Base-by-base conservation (phyloP, 768 basidiomycete genomes). In the Boletus speciosus region DNA sequence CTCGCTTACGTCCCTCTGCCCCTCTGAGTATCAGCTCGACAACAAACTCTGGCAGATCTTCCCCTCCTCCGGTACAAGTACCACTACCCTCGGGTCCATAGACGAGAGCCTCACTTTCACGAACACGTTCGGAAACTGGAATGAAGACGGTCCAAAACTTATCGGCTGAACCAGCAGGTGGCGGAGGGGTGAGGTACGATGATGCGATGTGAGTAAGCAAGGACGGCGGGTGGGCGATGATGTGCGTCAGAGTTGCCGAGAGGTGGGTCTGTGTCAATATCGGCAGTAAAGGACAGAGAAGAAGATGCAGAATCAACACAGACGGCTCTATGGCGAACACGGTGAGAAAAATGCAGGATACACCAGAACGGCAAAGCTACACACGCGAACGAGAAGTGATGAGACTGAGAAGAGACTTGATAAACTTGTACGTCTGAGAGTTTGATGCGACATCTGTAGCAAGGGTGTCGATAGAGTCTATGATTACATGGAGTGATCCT, bases 141-240 rank as follows among this genome's bases (percentile, higher is more conserved):
- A 83, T 68, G 62, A 95, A 90, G 11, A 92, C 76, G 36, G 76
- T 74, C 90, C 88, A 94, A 71, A 94, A 95, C 63, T 90, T 90
- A 35, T 79, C 73, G n/a, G 77, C 73, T 0, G 80, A 61, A 9
- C 82, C 80, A 38, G 75, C 71, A 8, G 87, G 82, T 1, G 89
- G 87, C 0, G 92, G 90, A 1, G 79, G 81, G 2, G 83, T 81
- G 43, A 90, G 76, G 66, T 90, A 93, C 8, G 83, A 82, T 27
- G 74, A 77, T 2, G 88, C 78, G 46, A 98, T 72, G 63, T 91
- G 81, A 7, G 64, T 66, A 35, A 98, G 72, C 49, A 97, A 78
- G 1, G 76, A 73, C 0, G 89, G 78, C 2, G 92, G 88, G 63
- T 92, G 88, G 0, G 86, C 81, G 41, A 77, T 80, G 15, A 90